These are phyloP conservation scores for Cutaneotrichosporon cavernicola DNA, from an alignment of 1,284 basidiomycete species.

Conservation along the genomic window DNA sequence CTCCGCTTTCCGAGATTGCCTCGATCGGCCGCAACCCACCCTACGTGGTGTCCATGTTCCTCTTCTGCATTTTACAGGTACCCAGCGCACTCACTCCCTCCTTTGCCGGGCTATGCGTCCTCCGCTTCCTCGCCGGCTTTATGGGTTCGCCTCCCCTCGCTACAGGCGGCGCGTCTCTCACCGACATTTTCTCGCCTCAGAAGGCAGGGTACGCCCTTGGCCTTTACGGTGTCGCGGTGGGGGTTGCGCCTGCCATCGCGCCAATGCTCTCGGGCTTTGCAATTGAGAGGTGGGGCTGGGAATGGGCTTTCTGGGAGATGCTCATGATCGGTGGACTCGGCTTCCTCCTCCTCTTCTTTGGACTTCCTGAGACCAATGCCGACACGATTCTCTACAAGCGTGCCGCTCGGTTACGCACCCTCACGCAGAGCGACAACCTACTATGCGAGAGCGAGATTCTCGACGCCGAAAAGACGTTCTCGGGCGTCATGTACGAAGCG, in stretches of 20 bases:
- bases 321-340: conserved; percentile 45
- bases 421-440: conserved; percentile 54
- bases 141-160: conserved; percentile 35
- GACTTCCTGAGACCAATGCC: conserved; percentile 66
- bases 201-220: conserved; percentile 67
- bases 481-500: conserved; percentile 39
- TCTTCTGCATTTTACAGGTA: conserved; percentile 48
- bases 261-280: conserved; percentile 60
- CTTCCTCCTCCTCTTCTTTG: conserved; percentile 59
- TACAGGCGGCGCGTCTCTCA: conserved; percentile 62
- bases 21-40: conserved; percentile 39
- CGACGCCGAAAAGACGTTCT: conserved; percentile 31
- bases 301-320: conserved; percentile 49
- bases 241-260: conserved; percentile 32
- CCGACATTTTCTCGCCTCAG: conserved; percentile 64
- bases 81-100: conserved; percentile 45
- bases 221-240: conserved; percentile 59
- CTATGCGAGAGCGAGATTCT: conserved; percentile 41
- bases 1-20: conserved; percentile 42
- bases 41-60: conserved; percentile 45
- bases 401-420: conserved; percentile 57
- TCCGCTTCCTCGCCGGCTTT: conserved; percentile 41
- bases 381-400: conserved; percentile 64
- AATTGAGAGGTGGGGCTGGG: conserved; percentile 47
- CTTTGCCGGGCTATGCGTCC: conserved; percentile 43